These are phyloP conservation scores for Curvularia sp. DNA, from an alignment of 2,329 filamentous ascomycete species.

Conservation along the genomic window DNA sequence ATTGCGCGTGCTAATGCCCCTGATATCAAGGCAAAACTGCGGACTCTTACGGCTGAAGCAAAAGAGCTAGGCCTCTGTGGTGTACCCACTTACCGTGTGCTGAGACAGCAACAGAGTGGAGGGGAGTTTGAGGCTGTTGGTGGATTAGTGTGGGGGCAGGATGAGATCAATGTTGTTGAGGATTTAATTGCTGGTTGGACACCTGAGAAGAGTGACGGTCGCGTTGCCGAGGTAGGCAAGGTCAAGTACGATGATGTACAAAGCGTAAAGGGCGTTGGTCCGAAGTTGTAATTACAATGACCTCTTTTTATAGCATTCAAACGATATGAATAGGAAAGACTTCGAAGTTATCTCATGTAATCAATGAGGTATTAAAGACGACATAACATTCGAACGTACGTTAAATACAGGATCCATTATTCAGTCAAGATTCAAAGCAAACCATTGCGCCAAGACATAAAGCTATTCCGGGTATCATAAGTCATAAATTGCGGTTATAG, in stretches of 20 bases:
- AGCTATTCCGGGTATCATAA: constrained; percentile 3
- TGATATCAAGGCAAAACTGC: constrained; percentile 33
- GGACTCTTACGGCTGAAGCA: constrained; percentile 41
- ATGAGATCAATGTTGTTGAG: constrained; percentile 44
- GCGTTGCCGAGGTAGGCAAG: constrained; percentile 18
- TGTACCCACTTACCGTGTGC: constrained; percentile 44
- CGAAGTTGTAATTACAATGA: constrained; percentile 9
- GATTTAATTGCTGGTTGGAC: constrained; percentile 47
- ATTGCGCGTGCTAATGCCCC: constrained; percentile 36
- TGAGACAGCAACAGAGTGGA: constrained; percentile 15
- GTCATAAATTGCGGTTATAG: background rate
- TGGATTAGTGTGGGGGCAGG: constrained; percentile 46
- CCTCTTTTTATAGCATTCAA: background rate
- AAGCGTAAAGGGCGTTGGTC: background rate
- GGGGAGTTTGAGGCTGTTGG: constrained; percentile 28
- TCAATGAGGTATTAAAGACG: background rate
- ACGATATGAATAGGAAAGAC: background rate
- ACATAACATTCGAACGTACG: background rate
- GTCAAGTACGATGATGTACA: constrained; percentile 4
- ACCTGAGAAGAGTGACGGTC: constrained; percentile 9
- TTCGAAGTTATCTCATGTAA: background rate
- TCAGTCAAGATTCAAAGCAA: background rate
- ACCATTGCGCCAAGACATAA: background rate
- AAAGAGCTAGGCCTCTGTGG: constrained; percentile 43
- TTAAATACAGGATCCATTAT: background rate